These are phyloP conservation scores for Aureobasidium sp. DNA, from an alignment of 2,329 filamentous ascomycete species.

Conservation along the genomic window DNA sequence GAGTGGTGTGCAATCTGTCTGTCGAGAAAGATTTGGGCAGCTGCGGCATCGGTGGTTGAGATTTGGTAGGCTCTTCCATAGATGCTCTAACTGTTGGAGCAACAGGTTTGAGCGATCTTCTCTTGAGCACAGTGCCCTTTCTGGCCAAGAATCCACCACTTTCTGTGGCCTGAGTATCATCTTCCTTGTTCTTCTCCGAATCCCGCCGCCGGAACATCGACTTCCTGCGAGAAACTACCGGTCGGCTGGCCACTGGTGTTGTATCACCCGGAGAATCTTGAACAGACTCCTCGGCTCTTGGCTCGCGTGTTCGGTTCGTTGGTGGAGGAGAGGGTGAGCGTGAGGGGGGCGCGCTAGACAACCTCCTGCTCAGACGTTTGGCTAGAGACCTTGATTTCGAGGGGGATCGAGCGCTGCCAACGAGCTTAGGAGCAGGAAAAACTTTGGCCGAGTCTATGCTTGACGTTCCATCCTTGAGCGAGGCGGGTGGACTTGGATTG, in stretches of 20 bases:
- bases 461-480: conserved; percentile 11
- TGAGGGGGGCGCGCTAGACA: conserved; percentile 12
- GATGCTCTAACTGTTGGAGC: conserved; percentile 5
- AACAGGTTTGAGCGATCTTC: conserved; percentile 8
- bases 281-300: neutral
- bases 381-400: conserved; percentile 11
- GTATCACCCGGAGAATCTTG: neutral
- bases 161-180: neutral
- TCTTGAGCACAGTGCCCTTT: conserved; percentile 19
- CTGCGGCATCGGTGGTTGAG: conserved; percentile 30
- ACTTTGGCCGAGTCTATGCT: conserved; percentile 13
- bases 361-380: conserved; percentile 12
- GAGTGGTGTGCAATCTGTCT: conserved; percentile 34
- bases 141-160: conserved; percentile 13
- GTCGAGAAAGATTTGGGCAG: conserved; percentile 43
- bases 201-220: conserved; percentile 8
- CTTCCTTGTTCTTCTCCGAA: neutral
- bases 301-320: neutral
- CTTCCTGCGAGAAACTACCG: neutral
- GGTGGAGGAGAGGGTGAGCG: conserved; percentile 16
- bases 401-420: neutral
- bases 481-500: conserved; percentile 16
- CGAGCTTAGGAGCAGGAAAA: neutral
- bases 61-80: conserved; percentile 13
- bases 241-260: neutral